phyloP scores from a whole-genome alignment of 1,284 basidiomycete genomes.

The Lignosus rhinocerotis region DNA sequence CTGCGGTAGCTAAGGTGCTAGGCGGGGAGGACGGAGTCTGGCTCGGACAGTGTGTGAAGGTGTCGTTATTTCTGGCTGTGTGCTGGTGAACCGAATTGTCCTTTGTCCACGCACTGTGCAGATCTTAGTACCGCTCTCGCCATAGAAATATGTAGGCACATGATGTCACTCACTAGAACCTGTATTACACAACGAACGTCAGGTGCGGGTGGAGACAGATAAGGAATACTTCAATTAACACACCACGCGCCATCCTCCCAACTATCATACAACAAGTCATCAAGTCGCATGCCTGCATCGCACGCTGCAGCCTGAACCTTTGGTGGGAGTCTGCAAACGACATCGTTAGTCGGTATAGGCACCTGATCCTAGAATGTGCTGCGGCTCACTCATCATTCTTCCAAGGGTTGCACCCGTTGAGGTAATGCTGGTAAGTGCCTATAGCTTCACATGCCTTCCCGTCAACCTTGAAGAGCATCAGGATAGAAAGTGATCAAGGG shows the following conservation, averaged over 20 bases:
- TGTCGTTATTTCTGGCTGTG: not conserved
- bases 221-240: not conserved
- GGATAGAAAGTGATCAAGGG: not conserved
- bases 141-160: not conserved
- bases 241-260: conserved; percentile 4
- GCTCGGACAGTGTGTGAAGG: not conserved
- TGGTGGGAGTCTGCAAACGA: not conserved
- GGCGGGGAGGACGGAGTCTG: not conserved
- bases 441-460: not conserved
- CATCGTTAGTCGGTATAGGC: not conserved
- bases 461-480: not conserved
- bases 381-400: not conserved
- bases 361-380: not conserved
- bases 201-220: too few species aligned
- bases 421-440: not conserved
- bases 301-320: not conserved
- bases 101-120: not conserved
- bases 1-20: not conserved
- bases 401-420: not conserved
- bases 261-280: not conserved
- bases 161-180: conserved; percentile 1
- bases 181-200: not conserved
- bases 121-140: too few species aligned
- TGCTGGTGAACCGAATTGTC: not conserved
- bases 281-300: not conserved